Base-by-base conservation (phyloP, 2,329 filamentous ascomycete species). In the Verticillium nubilum region DNA sequence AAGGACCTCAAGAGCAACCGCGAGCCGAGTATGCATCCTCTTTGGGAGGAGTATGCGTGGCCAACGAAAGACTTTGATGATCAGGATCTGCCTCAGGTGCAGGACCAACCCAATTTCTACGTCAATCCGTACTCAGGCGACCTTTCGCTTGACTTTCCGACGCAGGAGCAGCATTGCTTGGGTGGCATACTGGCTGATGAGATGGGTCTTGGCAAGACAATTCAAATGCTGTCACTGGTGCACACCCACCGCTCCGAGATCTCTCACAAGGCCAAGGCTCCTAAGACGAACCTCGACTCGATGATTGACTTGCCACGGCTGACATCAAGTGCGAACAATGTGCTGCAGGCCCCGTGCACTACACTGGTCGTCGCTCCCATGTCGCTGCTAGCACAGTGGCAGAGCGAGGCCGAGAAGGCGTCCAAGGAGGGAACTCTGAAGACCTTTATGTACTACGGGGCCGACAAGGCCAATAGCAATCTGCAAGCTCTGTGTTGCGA, bases 191-290 rank as follows among this genome's bases (percentile, higher is more conserved):
- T 99, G 50, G 95, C 95, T 9, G 95, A 99, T 68, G 90, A 98
- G 74, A 99, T 99, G 95, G 95, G 95, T 54, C 80, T 99, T 2
- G 95, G 95, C 33, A 99, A 99, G 77, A 99, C 95, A 0, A 98
- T 99, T 58, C 94, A 99, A 70, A 98, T 99, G 92, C 85, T 99
- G 62, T 95, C 92, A 74, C 78, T 99, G 56, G 84, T 99, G 5
- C 95, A 99, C 71, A 86, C 91, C 0, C 91, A 98, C 70, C 86
- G 84, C 62, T 88, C 86, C 3, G 80, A 88, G 25, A 69, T 78
- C 15, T 76, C 79, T 4, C 67, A 73, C 15, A 68, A 72, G 26
- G 70, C 75, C 23, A 74, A 76, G n/a, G 65, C 68, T 5, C 62
- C 72, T 29, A 63, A 60, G 9, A 63, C 62, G 2, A 63, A 65